Base-by-base conservation (phyloP, 2,329 filamentous ascomycete species). In the Coniochaeta sp. region DNA sequence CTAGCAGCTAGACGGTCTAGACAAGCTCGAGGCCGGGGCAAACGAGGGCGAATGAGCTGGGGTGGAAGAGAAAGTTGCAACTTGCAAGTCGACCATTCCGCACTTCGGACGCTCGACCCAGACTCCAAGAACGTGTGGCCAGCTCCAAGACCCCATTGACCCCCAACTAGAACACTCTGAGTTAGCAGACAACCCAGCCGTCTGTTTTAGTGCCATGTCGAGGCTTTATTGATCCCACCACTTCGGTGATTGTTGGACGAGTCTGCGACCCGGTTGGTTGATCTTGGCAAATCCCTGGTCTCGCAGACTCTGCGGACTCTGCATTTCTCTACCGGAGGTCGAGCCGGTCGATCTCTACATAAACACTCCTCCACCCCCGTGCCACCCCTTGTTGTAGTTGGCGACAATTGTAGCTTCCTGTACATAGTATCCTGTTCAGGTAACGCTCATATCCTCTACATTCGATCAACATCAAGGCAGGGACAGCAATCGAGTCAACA, bases 241-340 rank as follows among this genome's bases (percentile, higher is more conserved):
- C 22, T 42, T 42, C 38, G 38, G 38, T 24, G 18, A 42, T 42
- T 42, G 38, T 42, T 42, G 38, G 5, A 26, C 22, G n/a, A 26
- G 24, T 48, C n/a, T 31, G 45, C 45, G 27, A 48, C 28, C 45
- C 28, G 28, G 45, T 48, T 48, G 45, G 45, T 31, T 9, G 26
- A 47, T 40, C 35, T 40, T 40, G 35, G 35, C 42, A 18, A 18
- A 20, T 22, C 26, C 26, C 22, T 22, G 45, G 6, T 24, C 4
- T 48, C n/a, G 26, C 26, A 31, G 26, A 48, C 45, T 47, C 14
- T 28, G 27, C 45, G 27, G 30, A 30, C 26, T 31, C 27, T 48
- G 28, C 26, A 48, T 48, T 22, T 26, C 30, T 38, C 14, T 9
- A 9, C 30, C 9, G 22, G n/a, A 12, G 10, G 6, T 9, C 38